phyloP scores from a whole-genome alignment of 805 yeast species.

The Nakazawaea wyomingensis region DNA sequence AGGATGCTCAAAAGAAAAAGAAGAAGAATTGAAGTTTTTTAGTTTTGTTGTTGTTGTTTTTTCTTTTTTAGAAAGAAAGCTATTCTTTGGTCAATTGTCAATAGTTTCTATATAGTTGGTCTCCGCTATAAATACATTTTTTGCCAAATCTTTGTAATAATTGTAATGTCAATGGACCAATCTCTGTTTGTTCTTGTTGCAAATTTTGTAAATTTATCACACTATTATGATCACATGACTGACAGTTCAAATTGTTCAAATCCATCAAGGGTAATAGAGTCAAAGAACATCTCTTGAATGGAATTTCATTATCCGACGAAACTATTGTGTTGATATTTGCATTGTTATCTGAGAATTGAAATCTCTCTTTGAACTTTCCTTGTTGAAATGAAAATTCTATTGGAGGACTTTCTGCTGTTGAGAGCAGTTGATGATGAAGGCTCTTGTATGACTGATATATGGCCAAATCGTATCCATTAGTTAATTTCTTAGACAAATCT shows the following conservation, averaged over 20 bases:
- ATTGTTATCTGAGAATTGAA: background rate
- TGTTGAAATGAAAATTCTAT: background rate
- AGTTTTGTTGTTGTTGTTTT: no score
- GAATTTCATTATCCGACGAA: constrained; percentile 3
- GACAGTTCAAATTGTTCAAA: constrained; percentile 4
- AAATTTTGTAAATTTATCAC: background rate
- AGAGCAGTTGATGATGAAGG: background rate
- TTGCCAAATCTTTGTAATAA: background rate
- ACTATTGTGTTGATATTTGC: background rate
- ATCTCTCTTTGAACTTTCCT: background rate
- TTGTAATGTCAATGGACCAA: background rate
- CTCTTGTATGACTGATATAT: constrained; percentile 7
- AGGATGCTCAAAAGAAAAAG: constrained; percentile 65
- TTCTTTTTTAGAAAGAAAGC: no score
- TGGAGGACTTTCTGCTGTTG: background rate
- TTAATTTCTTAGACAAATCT: background rate
- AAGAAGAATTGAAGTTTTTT: constrained; percentile 6
- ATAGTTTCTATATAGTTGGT: constrained; percentile 5
- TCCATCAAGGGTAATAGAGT: constrained; percentile 10
- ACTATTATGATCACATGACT: background rate
- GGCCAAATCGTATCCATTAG: constrained; percentile 4
- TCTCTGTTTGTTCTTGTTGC: background rate
- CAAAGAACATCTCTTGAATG: constrained; percentile 10
- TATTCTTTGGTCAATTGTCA: background rate
- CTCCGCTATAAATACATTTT: constrained; percentile 11